Conservation (phyloP, 176 grass and related monocot genomes). For the Chloris gayana region DNA sequence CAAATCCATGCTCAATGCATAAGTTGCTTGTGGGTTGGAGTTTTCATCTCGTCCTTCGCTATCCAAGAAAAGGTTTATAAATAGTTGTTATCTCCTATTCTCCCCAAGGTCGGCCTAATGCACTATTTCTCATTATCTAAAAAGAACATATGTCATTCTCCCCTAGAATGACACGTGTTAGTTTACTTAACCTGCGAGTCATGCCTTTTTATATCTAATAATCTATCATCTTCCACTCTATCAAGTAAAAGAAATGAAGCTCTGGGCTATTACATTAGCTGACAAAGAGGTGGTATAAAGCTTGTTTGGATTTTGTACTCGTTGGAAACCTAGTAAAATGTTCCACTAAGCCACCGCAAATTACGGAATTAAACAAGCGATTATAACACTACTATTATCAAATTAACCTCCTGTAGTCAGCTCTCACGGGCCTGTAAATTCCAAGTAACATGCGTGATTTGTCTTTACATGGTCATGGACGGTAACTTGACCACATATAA, state of each 20-base stretch:
- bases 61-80: too few relatives aligned
- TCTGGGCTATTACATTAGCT: neutral
- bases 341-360: neutral
- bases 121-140: too few relatives aligned
- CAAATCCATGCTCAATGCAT: too few relatives aligned
- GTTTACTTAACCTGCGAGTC: too few relatives aligned
- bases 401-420: constrained; percentile 1
- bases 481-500: neutral
- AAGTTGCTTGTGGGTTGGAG: too few relatives aligned
- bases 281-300: neutral
- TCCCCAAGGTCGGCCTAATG: too few relatives aligned
- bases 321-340: neutral
- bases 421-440: neutral
- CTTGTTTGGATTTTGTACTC: neutral
- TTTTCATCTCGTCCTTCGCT: too few relatives aligned
- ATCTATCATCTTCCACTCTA: too few relatives aligned
- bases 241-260: neutral
- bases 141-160: too few relatives aligned
- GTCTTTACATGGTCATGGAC: neutral
- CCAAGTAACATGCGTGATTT: neutral
- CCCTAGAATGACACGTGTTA: too few relatives aligned
- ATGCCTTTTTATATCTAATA: too few relatives aligned
- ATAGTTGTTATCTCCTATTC: too few relatives aligned
- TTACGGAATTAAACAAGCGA: neutral
- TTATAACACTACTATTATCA: neutral